Percentiles rank a stretch among this genome's conserved stretches.
Evolutionary conservation across 2,329 filamentous ascomycete species (phyloP).

Genomic region (Xylaria hypoxylon): DNA sequence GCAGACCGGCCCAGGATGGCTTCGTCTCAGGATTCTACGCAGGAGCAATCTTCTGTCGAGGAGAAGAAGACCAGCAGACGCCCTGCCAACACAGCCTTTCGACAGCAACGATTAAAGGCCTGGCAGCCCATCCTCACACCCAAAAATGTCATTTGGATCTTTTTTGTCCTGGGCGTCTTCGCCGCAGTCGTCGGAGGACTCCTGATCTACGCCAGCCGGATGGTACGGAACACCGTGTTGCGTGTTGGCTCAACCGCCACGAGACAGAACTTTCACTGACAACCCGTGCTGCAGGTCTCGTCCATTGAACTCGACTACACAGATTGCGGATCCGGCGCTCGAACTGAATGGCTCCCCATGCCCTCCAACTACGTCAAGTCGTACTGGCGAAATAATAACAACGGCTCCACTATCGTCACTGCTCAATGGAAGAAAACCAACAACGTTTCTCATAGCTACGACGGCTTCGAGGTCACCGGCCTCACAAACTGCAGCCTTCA

Average conservation of each 20-base stretch:
- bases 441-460: conserved; percentile 53
- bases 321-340: conserved; percentile 72
- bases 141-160: conserved; percentile 75
- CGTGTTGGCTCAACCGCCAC: neutral
- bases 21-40: conserved; percentile 32
- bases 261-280: conserved; percentile 22
- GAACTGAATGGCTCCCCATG: conserved; percentile 59
- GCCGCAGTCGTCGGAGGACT: conserved; percentile 93
- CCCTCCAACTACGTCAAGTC: conserved; percentile 68
- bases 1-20: conserved; percentile 31
- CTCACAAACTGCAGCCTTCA: conserved; percentile 74
- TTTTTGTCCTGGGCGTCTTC: conserved; percentile 82
- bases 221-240: conserved; percentile 62
- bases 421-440: conserved; percentile 54
- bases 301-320: conserved; percentile 94
- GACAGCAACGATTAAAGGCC: conserved; percentile 96
- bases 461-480: conserved; percentile 35
- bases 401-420: conserved; percentile 52
- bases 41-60: conserved; percentile 49
- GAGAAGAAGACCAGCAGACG: conserved; percentile 91
- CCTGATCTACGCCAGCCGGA: conserved; percentile 84
- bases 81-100: conserved; percentile 95
- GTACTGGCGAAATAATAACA: conserved; percentile 73
- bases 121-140: conserved; percentile 99
- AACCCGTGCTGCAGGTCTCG: conserved; percentile 73